A percentile compares a stretch with the other conserved stretches of the same genome.
These are phyloP conservation scores for Diplodia intermedia DNA, from an alignment of 2,329 filamentous ascomycete species.

Conservation along the genomic window DNA sequence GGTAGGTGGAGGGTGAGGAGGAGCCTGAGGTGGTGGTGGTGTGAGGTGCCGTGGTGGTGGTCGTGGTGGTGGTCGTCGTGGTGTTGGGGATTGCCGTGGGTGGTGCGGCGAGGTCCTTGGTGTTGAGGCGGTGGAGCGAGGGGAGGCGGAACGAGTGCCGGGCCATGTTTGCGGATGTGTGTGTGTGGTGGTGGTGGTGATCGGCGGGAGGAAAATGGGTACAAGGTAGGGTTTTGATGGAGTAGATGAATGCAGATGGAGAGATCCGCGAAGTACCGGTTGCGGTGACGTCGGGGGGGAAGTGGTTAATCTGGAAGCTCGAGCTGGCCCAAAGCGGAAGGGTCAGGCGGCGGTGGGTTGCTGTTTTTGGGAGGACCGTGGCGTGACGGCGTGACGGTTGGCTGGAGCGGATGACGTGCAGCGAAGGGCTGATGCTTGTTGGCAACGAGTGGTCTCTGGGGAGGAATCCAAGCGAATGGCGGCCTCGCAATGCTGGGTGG, in stretches of 20 bases:
- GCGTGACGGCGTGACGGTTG: slow-evolving; percentile 20
- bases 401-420: slow-evolving; percentile 12
- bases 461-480: slow-evolving; percentile 25
- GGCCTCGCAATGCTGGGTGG: slow-evolving; percentile 31
- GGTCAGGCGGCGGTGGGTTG: slow-evolving; percentile 9
- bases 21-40: background rate
- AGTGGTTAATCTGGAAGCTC: background rate
- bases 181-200: background rate
- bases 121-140: slow-evolving; percentile 32
- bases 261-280: background rate
- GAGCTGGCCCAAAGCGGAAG: background rate
- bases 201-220: background rate
- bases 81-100: slow-evolving; percentile 13
- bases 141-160: slow-evolving; percentile 31
- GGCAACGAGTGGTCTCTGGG: background rate
- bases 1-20: background rate
- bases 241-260: background rate
- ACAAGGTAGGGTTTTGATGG: background rate
- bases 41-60: background rate
- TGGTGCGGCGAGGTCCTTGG: slow-evolving; percentile 21
- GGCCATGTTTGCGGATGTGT: background rate
- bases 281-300: slow-evolving; percentile 8
- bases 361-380: slow-evolving; percentile 9
- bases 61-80: background rate
- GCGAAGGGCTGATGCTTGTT: background rate